Evolutionary conservation across 495 filamentous ascomycete genomes (phyloP).

Genomic region (Pyronema omphalodes): DNA sequence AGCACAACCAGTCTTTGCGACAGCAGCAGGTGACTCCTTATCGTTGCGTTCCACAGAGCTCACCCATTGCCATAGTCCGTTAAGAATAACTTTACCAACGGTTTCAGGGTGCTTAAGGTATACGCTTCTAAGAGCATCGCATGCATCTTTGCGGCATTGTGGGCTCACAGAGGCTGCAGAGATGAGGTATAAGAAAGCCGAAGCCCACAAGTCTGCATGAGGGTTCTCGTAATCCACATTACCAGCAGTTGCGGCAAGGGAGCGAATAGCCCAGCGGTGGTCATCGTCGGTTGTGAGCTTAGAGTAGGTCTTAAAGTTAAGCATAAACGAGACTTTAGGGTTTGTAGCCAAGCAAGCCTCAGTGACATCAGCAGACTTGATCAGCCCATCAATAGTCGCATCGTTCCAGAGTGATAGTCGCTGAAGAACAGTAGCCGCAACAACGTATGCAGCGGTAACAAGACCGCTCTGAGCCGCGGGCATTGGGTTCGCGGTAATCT

Average conservation of each 20-base stretch:
- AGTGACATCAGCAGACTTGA: constrained; percentile 41
- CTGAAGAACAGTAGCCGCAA: constrained; percentile 38
- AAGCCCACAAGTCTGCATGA: constrained; percentile 47
- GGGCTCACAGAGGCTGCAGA: constrained; percentile 39
- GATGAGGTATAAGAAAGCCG: constrained; percentile 64
- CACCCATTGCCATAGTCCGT: constrained; percentile 72
- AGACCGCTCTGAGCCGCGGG: constrained; percentile 59
- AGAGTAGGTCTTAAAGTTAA: constrained; percentile 66
- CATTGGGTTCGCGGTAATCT: constrained; percentile 56
- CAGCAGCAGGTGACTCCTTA: constrained; percentile 55
- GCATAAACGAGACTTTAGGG: constrained; percentile 65
- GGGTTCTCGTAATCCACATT: constrained; percentile 22
- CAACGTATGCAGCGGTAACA: constrained; percentile 52
- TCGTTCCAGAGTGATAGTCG: constrained; percentile 26
- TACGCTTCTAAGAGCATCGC: constrained; percentile 36
- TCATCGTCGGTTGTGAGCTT: constrained; percentile 55
- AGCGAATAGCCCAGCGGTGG: constrained; percentile 52
- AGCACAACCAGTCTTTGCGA: constrained; percentile 40
- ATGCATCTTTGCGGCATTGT: constrained; percentile 39
- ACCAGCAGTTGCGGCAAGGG: constrained; percentile 42
- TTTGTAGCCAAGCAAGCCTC: constrained; percentile 43
- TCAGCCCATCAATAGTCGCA: constrained; percentile 25
- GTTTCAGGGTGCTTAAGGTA: constrained; percentile 36
- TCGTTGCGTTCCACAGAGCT: constrained; percentile 42
- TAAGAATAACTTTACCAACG: constrained; percentile 41